Percentiles rank a stretch among this genome's conserved stretches.
Conservation (phyloP, 768 basidiomycete species). For the button mushroom (Agaricus bisporus) region DNA sequence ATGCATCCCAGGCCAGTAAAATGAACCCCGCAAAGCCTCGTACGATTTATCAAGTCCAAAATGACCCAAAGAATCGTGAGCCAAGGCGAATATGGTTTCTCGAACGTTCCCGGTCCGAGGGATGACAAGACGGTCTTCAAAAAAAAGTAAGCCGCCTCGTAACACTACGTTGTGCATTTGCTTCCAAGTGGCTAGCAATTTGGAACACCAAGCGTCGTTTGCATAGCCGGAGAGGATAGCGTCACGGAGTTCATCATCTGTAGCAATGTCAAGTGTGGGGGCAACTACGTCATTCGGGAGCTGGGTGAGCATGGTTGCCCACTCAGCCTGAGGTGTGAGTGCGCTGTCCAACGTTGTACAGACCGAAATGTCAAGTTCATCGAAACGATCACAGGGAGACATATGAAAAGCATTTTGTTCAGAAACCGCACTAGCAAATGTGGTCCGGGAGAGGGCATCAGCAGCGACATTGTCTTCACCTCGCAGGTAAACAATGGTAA, state of each 20-base stretch:
- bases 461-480: constrained; percentile 28
- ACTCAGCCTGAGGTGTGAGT: too few relatives aligned
- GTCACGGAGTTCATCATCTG: not conserved
- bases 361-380: not conserved
- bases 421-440: not conserved
- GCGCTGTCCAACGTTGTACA: not conserved
- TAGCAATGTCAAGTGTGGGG: not conserved
- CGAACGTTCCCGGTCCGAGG: constrained; percentile 16
- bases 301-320: too few relatives aligned
- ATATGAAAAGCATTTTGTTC: not conserved
- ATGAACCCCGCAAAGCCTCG: constrained; percentile 14
- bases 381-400: not conserved
- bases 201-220: not conserved
- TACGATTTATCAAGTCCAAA: constrained; percentile 30
- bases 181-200: not conserved
- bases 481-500: constrained; percentile 24
- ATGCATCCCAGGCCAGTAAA: constrained; percentile 33
- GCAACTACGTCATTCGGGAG: not conserved
- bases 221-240: not conserved
- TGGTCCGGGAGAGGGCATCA: constrained; percentile 27
- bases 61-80: constrained; percentile 25
- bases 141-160: constrained; percentile 17
- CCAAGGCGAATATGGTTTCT: constrained; percentile 19
- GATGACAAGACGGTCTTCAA: constrained; percentile 18
- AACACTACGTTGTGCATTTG: not conserved